These are phyloP conservation scores for Cardiosporidium cionae DNA, from an alignment of 169 alveolate species.

Conservation along the genomic window DNA sequence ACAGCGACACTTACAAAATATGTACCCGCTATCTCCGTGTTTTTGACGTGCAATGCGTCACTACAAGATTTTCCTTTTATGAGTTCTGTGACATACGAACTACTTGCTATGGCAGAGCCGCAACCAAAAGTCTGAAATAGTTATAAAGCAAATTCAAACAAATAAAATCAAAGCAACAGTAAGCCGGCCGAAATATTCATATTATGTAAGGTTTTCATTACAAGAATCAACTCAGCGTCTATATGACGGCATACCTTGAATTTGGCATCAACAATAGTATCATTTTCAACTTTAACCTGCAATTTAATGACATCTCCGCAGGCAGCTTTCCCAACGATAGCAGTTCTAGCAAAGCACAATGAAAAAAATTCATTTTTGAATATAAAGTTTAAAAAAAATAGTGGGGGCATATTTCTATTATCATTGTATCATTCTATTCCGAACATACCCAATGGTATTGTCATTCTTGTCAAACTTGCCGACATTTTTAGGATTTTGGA, in stretches of 20 bases:
- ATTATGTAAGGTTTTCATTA: too few relatives aligned
- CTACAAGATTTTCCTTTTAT: constrained; percentile 87
- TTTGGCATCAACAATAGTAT: constrained; percentile 84
- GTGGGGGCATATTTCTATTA: not conserved
- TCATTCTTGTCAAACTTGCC: constrained; percentile 57
- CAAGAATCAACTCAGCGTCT: too few relatives aligned
- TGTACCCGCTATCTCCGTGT: constrained; percentile 75
- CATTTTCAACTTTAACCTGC: constrained; percentile 87
- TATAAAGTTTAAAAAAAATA: not conserved
- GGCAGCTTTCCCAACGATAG: constrained; percentile 98
- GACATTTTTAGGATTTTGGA: constrained; percentile 82
- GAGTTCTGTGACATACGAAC: constrained; percentile 94
- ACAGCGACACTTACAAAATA: too few relatives aligned
- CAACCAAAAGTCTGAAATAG: constrained; percentile 97
- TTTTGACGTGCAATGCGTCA: constrained; percentile 87
- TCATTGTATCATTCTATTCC: not conserved
- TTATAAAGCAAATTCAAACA: not conserved
- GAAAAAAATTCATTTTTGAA: too few relatives aligned
- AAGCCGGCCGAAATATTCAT: too few relatives aligned
- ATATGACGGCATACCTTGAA: constrained; percentile 82
- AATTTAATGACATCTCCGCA: constrained; percentile 97
- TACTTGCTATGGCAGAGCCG: constrained; percentile 97
- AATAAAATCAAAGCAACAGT: constrained; percentile 2
- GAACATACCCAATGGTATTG: constrained; percentile 16
- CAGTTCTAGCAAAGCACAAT: constrained; percentile 72